These are phyloP conservation scores for Vitis hybrid DNA, from an alignment of 177 flowering plant genomes.

Conservation along the genomic window DNA sequence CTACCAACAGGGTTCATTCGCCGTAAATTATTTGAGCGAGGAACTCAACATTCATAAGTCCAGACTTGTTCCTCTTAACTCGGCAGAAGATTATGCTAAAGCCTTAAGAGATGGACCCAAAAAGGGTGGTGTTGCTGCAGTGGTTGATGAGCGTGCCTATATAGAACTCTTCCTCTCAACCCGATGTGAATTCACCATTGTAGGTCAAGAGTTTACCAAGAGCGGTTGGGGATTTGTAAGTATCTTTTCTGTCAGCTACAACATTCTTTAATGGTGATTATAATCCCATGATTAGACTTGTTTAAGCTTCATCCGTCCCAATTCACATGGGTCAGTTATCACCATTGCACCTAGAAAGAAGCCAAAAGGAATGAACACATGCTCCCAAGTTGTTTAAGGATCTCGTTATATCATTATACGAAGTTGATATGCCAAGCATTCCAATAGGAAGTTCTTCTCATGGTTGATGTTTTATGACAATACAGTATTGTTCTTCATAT, in stretches of 20 bases:
- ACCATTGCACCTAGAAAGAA: not conserved
- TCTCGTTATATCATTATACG: not conserved
- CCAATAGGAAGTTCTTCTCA: not conserved
- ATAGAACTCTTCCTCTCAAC: slow-evolving; percentile 69
- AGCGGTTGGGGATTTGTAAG: slow-evolving; percentile 84
- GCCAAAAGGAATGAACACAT: not conserved
- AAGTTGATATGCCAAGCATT: not conserved
- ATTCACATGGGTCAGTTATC: not conserved
- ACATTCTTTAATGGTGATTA: not conserved
- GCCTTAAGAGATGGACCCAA: slow-evolving; percentile 56
- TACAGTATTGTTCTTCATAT: not conserved
- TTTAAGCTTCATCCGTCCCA: too few species aligned
- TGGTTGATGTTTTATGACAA: not conserved
- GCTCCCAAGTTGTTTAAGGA: not conserved
- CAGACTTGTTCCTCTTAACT: slow-evolving; percentile 51
- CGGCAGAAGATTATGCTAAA: slow-evolving; percentile 43
- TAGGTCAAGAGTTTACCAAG: slow-evolving; percentile 72
- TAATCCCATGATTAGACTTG: not conserved
- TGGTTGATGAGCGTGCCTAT: slow-evolving; percentile 74
- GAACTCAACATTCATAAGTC: slow-evolving; percentile 50
- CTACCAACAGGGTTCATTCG: slow-evolving; percentile 65
- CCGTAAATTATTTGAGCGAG: slow-evolving; percentile 46
- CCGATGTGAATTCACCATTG: slow-evolving; percentile 50
- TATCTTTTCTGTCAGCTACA: slow-evolving; percentile 7
- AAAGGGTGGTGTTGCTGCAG: slow-evolving; percentile 66